These are phyloP conservation scores for Pyrenochaeta sp. DNA, from an alignment of 2,329 filamentous ascomycete genomes.

Conservation along the genomic window DNA sequence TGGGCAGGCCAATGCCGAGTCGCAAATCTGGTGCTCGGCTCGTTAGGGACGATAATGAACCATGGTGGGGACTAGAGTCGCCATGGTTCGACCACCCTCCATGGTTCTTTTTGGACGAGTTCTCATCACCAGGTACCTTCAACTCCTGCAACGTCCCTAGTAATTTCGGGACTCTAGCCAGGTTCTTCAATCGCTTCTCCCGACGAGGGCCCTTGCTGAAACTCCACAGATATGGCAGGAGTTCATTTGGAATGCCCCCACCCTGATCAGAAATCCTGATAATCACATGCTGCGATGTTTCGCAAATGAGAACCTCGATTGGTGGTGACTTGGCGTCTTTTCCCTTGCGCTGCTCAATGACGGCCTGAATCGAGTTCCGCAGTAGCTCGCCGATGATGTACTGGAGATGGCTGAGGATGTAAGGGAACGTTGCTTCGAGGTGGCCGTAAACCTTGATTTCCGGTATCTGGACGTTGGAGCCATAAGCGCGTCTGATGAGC, in stretches of 20 bases:
- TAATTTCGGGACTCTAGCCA: constrained; percentile 86
- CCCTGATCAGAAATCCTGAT: constrained; percentile 95
- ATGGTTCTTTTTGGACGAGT: constrained; percentile 23
- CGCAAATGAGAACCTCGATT: constrained; percentile 93
- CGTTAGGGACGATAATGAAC: constrained; percentile 80
- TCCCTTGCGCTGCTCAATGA: constrained; percentile 74
- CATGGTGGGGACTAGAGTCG: constrained; percentile 49
- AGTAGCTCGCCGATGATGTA: constrained; percentile 97
- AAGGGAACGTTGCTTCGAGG: constrained; percentile 89
- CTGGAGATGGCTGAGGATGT: constrained; percentile 93
- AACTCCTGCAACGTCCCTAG: constrained; percentile 93
- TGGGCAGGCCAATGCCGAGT: constrained; percentile 89
- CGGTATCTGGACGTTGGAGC: constrained; percentile 73
- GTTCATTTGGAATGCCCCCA: constrained; percentile 85
- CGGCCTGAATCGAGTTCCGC: constrained; percentile 91
- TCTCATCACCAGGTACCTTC: constrained; percentile 50
- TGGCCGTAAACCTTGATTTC: constrained; percentile 86
- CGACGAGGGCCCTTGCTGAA: constrained; percentile 92
- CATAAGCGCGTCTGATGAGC: constrained; percentile 78
- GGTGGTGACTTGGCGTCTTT: constrained; percentile 68
- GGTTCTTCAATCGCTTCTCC: constrained; percentile 79
- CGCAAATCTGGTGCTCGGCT: constrained; percentile 84
- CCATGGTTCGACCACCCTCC: constrained; percentile 28
- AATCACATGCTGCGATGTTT: constrained; percentile 92
- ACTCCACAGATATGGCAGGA: constrained; percentile 91